These are phyloP conservation scores for Ulota crispa DNA, from an alignment of 225 moss, liverwort and hornwort genomes.

Conservation along the genomic window DNA sequence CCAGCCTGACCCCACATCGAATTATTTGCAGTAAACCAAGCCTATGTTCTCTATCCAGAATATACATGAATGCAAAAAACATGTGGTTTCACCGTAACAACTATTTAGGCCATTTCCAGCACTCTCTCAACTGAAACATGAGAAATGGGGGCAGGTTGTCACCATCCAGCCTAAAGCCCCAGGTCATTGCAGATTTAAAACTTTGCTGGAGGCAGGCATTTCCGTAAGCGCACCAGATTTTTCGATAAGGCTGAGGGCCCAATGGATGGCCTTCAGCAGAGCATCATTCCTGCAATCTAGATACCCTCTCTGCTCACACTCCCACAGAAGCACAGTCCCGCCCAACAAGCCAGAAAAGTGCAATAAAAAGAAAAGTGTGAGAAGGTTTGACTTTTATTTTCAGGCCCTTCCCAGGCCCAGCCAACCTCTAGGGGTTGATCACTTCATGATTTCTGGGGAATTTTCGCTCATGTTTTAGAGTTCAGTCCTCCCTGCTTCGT, in stretches of 20 bases:
- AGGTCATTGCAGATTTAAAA: neutral
- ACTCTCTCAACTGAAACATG: no score
- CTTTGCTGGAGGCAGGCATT: neutral
- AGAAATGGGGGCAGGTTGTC: neutral
- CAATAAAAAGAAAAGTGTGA: neutral
- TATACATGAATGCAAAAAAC: no score
- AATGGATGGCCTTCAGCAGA: constrained; percentile 1
- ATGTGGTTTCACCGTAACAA: no score
- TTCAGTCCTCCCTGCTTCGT: neutral
- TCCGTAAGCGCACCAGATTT: neutral
- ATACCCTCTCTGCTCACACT: constrained; percentile 10
- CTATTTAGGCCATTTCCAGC: no score
- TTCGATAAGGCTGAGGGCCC: constrained; percentile 10
- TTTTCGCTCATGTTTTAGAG: neutral
- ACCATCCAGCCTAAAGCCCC: neutral
- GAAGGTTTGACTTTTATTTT: constrained; percentile 36
- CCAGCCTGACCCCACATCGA: no score
- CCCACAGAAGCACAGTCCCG: no score
- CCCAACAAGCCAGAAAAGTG: neutral
- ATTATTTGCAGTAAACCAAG: no score
- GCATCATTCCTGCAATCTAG: constrained; percentile 13
- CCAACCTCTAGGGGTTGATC: constrained; percentile 11
- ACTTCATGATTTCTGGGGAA: constrained; percentile 24
- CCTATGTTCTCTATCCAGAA: no score
- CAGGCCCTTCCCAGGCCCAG: neutral